phyloP scores from a whole-genome alignment of 2,329 filamentous ascomycete genomes.

The Biscogniauxia sp. region DNA sequence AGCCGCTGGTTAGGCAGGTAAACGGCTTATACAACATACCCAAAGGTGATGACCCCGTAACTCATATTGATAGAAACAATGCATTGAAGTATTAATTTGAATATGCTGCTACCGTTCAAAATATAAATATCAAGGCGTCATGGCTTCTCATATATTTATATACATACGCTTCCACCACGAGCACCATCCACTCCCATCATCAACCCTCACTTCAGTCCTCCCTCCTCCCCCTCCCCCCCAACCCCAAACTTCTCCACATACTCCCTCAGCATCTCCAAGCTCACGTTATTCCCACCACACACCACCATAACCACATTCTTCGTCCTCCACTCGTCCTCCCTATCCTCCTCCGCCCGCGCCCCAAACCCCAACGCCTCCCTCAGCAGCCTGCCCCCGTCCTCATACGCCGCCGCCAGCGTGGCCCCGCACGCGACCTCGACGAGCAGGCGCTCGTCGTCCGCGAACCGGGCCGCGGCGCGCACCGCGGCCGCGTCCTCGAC shows the following conservation, averaged over 20 bases:
- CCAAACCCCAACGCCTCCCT: conserved; percentile 60
- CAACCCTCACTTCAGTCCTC: too few relatives aligned
- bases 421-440: conserved; percentile 87
- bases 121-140: too few relatives aligned
- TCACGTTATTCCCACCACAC: conserved; percentile 74
- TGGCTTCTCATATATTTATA: too few relatives aligned
- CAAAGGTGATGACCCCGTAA: too few relatives aligned
- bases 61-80: too few relatives aligned
- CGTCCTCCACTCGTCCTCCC: conserved; percentile 57
- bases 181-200: too few relatives aligned
- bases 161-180: too few relatives aligned
- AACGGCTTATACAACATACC: too few relatives aligned
- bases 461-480: conserved; percentile 70
- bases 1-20: too few relatives aligned
- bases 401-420: conserved; percentile 67
- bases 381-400: conserved; percentile 49
- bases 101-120: too few relatives aligned
- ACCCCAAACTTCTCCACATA: conserved; percentile 52
- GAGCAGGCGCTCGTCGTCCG: conserved; percentile 76
- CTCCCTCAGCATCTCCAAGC: conserved; percentile 56
- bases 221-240: background rate
- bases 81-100: too few relatives aligned
- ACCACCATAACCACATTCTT: conserved; percentile 81
- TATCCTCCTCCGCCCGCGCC: conserved; percentile 51
- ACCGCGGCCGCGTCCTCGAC: conserved; percentile 77